Percentiles rank a stretch among this genome's conserved stretches.
phyloP scores from a whole-genome alignment of 768 basidiomycete species.

The Chalciporus pseudorubinellus region DNA sequence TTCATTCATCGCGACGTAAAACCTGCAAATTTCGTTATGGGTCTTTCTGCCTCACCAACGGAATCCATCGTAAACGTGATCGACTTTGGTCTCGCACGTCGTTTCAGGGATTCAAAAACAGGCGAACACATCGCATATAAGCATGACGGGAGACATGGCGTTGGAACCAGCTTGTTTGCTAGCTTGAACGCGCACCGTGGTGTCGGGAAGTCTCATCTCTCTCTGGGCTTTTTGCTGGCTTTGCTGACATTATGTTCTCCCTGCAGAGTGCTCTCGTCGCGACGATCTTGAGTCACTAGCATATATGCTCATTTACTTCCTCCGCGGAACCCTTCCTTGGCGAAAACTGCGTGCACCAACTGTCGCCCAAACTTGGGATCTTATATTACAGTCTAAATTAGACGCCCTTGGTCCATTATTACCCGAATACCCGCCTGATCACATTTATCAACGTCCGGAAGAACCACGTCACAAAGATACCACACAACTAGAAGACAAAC shows the following conservation, averaged over 20 bases:
- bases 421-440: conserved; percentile 16
- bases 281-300: conserved; percentile 80
- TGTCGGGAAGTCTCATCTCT: conserved; percentile 47
- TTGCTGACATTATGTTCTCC: background rate
- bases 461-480: conserved; percentile 2
- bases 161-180: conserved; percentile 76
- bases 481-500: conserved; percentile 6
- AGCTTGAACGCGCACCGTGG: conserved; percentile 75
- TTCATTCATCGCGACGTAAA: conserved; percentile 97
- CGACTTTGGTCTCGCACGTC: conserved; percentile 83
- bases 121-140: conserved; percentile 68
- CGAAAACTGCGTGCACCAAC: conserved; percentile 66
- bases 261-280: conserved; percentile 65
- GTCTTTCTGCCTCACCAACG: conserved; percentile 55
- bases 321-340: conserved; percentile 78
- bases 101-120: conserved; percentile 65
- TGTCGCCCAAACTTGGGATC: conserved; percentile 69
- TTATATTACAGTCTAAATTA: conserved; percentile 72
- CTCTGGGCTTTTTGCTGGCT: background rate
- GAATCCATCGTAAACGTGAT: conserved; percentile 84
- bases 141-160: conserved; percentile 71
- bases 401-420: conserved; percentile 42
- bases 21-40: conserved; percentile 99
- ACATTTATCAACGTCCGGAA: conserved; percentile 5
- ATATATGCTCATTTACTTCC: conserved; percentile 81